These are phyloP conservation scores for Glycine soja DNA, from an alignment of 306 rosid genomes.

Conservation along the genomic window DNA sequence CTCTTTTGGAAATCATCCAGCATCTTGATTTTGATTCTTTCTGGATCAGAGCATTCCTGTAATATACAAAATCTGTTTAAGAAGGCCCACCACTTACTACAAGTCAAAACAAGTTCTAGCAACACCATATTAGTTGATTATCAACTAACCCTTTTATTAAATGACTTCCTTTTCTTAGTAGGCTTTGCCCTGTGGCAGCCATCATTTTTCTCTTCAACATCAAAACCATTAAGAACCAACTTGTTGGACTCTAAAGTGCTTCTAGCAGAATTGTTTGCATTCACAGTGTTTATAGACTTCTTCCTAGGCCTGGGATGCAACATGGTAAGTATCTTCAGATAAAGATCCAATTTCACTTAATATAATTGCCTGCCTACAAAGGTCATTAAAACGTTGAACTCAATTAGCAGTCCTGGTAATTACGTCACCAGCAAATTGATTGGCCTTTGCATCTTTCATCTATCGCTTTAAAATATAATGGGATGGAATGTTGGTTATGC, in stretches of 20 bases:
- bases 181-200: slow-evolving; percentile 46
- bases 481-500: slow-evolving; percentile 60
- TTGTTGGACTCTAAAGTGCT: slow-evolving; percentile 50
- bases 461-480: slow-evolving; percentile 70
- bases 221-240: slow-evolving; percentile 48
- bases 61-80: slow-evolving; percentile 47
- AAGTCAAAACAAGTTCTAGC: slow-evolving; percentile 35
- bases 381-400: slow-evolving; percentile 65
- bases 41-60: slow-evolving; percentile 55
- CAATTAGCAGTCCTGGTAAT: slow-evolving; percentile 55
- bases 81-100: slow-evolving; percentile 31
- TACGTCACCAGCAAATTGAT: slow-evolving; percentile 45
- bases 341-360: slow-evolving; percentile 68
- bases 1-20: slow-evolving; percentile 47
- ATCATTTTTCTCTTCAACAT: slow-evolving; percentile 47
- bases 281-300: slow-evolving; percentile 58
- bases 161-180: slow-evolving; percentile 56
- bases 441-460: slow-evolving; percentile 63
- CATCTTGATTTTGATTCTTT: slow-evolving; percentile 44
- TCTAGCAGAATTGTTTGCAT: slow-evolving; percentile 54
- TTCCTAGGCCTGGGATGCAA: slow-evolving; percentile 62
- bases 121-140: slow-evolving; percentile 44
- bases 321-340: slow-evolving; percentile 59
- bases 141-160: slow-evolving; percentile 64
- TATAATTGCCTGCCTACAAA: slow-evolving; percentile 60